A percentile compares a stretch with the other conserved stretches of the same genome.
These are phyloP conservation scores for Cordyceps cateniannulata DNA, from an alignment of 2,329 filamentous ascomycete genomes.

Conservation along the genomic window DNA sequence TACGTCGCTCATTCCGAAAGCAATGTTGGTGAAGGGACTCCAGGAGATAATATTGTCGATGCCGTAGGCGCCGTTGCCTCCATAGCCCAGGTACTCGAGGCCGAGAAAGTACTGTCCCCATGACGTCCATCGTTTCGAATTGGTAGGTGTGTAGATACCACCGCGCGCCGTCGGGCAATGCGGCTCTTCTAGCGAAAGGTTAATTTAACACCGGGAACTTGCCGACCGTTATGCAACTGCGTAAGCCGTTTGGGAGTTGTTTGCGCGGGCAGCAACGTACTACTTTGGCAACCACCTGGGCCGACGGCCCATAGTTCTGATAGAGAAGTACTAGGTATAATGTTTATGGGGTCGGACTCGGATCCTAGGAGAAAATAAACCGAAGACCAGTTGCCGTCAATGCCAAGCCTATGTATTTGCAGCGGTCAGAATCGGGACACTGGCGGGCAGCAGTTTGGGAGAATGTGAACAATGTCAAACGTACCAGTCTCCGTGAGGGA, in stretches of 20 bases:
- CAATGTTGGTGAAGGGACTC: slow-evolving; percentile 30
- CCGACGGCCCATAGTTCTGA: slow-evolving; percentile 68
- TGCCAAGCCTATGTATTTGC: slow-evolving; percentile 44
- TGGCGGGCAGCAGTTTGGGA: too few relatives aligned
- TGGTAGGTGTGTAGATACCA: slow-evolving; percentile 45
- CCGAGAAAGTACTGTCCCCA: slow-evolving; percentile 56
- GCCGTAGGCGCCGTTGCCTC: slow-evolving; percentile 60
- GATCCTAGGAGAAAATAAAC: slow-evolving; percentile 49
- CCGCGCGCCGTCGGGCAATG: slow-evolving; percentile 53
- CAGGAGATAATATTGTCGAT: slow-evolving; percentile 41
- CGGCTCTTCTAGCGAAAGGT: slow-evolving; percentile 33
- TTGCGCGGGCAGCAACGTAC: slow-evolving; percentile 30
- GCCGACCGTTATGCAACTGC: neutral
- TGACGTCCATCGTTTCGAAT: slow-evolving; percentile 51
- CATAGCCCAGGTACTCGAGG: slow-evolving; percentile 50
- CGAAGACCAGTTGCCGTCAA: slow-evolving; percentile 67
- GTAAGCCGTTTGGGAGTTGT: neutral
- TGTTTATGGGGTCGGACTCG: slow-evolving; percentile 28
- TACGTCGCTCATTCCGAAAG: slow-evolving; percentile 37
- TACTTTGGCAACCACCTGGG: slow-evolving; percentile 45
- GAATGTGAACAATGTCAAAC: neutral
- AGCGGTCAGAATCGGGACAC: neutral
- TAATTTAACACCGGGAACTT: slow-evolving; percentile 6
- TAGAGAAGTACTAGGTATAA: slow-evolving; percentile 56
- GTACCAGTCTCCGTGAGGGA: slow-evolving; percentile 11